Percentiles rank a stretch among this genome's conserved stretches.
Evolutionary conservation across 164 flowering plant genomes (phyloP).

Genomic region (Litsea cubeba): DNA sequence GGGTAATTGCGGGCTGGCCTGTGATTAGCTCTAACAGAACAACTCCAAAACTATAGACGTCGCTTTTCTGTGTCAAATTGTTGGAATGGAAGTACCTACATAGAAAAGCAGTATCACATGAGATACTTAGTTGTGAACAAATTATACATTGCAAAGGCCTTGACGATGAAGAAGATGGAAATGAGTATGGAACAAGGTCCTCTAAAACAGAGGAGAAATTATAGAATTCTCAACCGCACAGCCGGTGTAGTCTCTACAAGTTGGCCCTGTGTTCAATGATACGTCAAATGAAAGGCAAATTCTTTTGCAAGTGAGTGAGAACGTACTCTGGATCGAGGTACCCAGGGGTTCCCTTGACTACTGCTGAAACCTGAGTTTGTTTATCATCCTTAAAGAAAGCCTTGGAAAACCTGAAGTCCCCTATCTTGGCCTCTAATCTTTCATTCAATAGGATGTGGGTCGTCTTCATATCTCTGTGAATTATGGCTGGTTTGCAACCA

Average conservation of each 20-base stretch:
- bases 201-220: no score
- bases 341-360: slow-evolving; percentile 43
- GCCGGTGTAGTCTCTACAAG: no score
- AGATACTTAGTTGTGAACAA: no score
- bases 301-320: neutral
- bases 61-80: slow-evolving; percentile 43
- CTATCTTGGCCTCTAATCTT: slow-evolving; percentile 40
- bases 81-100: slow-evolving; percentile 24
- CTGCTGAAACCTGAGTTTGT: slow-evolving; percentile 24
- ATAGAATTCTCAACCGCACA: no score
- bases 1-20: slow-evolving; percentile 23
- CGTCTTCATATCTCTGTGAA: slow-evolving; percentile 49
- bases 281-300: no score
- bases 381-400: slow-evolving; percentile 24
- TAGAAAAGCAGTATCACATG: no score
- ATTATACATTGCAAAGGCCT: no score
- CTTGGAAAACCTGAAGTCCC: slow-evolving; percentile 52
- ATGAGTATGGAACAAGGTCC: no score
- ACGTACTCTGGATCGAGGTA: slow-evolving; percentile 65
- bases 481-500: slow-evolving; percentile 47
- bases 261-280: no score
- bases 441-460: slow-evolving; percentile 44
- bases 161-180: no score
- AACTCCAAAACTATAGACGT: slow-evolving; percentile 52
- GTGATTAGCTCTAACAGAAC: slow-evolving; percentile 47